A percentile compares a stretch with the other conserved stretches of the same genome.
These are phyloP conservation scores for Candida coleopterorum DNA, from an alignment of 805 yeast genomes.

Conservation along the genomic window DNA sequence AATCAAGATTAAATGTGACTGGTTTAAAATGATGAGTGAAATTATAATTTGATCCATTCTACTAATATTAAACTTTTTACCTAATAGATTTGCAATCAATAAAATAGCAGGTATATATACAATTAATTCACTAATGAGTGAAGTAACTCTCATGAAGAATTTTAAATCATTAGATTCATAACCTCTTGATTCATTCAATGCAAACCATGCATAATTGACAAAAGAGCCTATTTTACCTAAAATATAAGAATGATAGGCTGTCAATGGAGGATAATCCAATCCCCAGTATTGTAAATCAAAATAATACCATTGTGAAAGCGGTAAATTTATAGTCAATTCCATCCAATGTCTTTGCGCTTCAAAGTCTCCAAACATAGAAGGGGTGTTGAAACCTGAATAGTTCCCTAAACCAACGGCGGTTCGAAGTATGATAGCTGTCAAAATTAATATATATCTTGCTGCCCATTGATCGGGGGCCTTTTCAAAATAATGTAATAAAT, in stretches of 20 bases:
- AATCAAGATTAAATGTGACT: slow-evolving; percentile 75
- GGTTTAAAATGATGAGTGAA: slow-evolving; percentile 74
- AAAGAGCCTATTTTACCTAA: slow-evolving; percentile 68
- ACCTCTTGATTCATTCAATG: slow-evolving; percentile 69
- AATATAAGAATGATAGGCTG: slow-evolving; percentile 87
- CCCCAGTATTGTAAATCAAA: slow-evolving; percentile 94
- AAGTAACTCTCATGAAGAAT: slow-evolving; percentile 81
- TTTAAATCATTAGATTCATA: slow-evolving; percentile 62
- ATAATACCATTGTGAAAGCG: slow-evolving; percentile 78
- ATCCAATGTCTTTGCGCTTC: slow-evolving; percentile 99
- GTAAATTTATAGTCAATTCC: slow-evolving; percentile 78
- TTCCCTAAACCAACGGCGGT: slow-evolving; percentile 87
- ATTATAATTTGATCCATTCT: slow-evolving; percentile 74
- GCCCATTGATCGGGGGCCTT: slow-evolving; percentile 89
- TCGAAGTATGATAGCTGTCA: slow-evolving; percentile 71
- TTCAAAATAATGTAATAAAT: slow-evolving; percentile 71
- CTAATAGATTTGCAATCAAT: slow-evolving; percentile 65
- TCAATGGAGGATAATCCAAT: slow-evolving; percentile 92
- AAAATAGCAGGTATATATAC: slow-evolving; percentile 78
- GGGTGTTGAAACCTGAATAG: slow-evolving; percentile 65
- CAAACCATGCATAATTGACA: slow-evolving; percentile 72
- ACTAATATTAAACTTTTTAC: slow-evolving; percentile 49
- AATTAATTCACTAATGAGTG: slow-evolving; percentile 66
- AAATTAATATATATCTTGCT: slow-evolving; percentile 68
- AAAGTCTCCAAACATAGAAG: slow-evolving; percentile 91